Percentiles rank a stretch among this genome's conserved stretches.
Evolutionary conservation across 2,329 filamentous ascomycete species (phyloP).

Genomic region (Tricladium varicosporioides): DNA sequence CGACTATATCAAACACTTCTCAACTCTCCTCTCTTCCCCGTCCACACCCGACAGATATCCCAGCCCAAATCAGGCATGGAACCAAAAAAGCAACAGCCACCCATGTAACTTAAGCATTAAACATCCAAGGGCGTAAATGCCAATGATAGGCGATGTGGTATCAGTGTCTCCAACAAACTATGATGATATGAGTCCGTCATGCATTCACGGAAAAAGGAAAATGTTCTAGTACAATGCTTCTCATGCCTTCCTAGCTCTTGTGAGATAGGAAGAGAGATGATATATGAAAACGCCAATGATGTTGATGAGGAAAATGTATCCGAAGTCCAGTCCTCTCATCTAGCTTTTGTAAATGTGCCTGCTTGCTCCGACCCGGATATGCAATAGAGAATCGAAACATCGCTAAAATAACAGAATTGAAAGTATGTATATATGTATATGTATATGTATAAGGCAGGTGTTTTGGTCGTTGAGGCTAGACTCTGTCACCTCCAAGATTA

Average conservation of each 20-base stretch:
- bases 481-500: conserved; percentile 53
- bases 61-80: background rate
- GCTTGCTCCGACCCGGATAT: background rate
- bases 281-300: background rate
- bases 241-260: background rate
- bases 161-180: background rate
- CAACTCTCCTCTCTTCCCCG: background rate
- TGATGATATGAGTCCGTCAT: background rate
- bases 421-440: background rate
- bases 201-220: background rate
- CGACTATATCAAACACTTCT: background rate
- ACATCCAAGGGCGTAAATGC: background rate
- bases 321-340: background rate
- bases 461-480: background rate
- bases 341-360: background rate
- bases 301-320: background rate
- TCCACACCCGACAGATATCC: background rate
- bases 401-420: background rate
- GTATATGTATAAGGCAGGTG: background rate
- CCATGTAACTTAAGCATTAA: background rate
- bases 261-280: background rate
- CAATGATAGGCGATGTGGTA: background rate
- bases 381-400: background rate
- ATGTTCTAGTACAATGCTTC: background rate
- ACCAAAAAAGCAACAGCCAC: background rate